Percentiles rank a stretch among this genome's conserved stretches.
These are phyloP conservation scores for Crithidia brevicula DNA, from an alignment of 208 protist genomes.

Conservation along the genomic window DNA sequence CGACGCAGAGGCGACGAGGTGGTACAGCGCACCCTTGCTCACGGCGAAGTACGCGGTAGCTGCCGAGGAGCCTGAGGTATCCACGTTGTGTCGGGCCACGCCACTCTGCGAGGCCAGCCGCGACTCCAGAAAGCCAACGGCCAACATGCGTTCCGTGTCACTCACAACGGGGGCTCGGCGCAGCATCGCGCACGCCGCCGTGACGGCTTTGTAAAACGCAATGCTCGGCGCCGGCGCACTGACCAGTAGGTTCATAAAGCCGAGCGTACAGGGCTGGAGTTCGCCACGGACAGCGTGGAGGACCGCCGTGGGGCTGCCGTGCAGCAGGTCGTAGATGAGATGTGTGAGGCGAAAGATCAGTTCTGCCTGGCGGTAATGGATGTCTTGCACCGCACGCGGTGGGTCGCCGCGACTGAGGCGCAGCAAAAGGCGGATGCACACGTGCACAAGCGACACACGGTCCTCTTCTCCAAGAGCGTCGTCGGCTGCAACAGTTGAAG, in stretches of 20 bases:
- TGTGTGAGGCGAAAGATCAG: constrained; percentile 63
- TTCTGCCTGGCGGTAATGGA: constrained; percentile 57
- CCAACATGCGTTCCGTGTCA: constrained; percentile 65
- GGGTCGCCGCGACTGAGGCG: constrained; percentile 40
- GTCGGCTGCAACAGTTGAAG: background rate
- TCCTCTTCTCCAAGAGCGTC: constrained; percentile 26
- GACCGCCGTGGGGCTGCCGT: constrained; percentile 38
- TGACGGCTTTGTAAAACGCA: constrained; percentile 53
- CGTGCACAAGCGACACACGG: constrained; percentile 30
- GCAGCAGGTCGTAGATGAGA: constrained; percentile 54
- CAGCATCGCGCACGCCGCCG: constrained; percentile 60
- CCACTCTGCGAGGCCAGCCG: constrained; percentile 28
- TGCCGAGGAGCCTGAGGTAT: constrained; percentile 6
- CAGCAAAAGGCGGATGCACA: constrained; percentile 32
- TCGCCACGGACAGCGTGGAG: constrained; percentile 26
- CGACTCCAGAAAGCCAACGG: constrained; percentile 70
- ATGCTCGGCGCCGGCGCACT: constrained; percentile 40
- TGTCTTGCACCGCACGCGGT: constrained; percentile 32
- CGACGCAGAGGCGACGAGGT: constrained; percentile 29
- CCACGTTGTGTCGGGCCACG: background rate
- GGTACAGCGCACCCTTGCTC: constrained; percentile 42
- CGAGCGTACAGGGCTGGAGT: constrained; percentile 34
- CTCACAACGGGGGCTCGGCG: constrained; percentile 25
- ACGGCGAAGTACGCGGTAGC: constrained; percentile 29
- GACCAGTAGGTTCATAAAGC: constrained; percentile 50